Conservation (phyloP, 306 rosid species). For the Casuarina glauca region DNA sequence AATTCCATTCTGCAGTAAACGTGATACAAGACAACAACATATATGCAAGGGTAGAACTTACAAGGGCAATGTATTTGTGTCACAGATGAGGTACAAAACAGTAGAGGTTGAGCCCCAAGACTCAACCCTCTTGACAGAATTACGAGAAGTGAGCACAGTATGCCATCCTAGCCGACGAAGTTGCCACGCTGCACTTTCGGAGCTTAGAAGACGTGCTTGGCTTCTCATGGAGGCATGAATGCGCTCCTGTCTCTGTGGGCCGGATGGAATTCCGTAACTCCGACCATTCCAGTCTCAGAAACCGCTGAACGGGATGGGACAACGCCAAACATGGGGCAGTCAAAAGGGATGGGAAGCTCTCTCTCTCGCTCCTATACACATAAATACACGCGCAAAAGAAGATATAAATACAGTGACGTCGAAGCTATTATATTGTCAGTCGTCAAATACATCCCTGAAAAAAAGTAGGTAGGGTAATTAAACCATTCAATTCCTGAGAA, state of each 20-base stretch:
- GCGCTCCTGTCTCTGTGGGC: constrained; percentile 2
- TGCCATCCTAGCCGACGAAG: constrained; percentile 13
- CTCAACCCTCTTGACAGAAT: constrained; percentile 36
- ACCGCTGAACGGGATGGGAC: background rate
- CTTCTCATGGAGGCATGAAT: constrained; percentile 22
- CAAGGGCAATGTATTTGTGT: background rate
- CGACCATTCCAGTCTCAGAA: background rate
- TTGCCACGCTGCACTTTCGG: background rate
- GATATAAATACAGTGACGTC: background rate
- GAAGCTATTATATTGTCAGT: background rate
- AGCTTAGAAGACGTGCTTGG: constrained; percentile 14
- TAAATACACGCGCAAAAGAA: background rate
- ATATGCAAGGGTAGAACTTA: background rate
- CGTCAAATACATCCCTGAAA: background rate
- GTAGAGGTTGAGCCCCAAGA: background rate
- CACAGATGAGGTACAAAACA: background rate
- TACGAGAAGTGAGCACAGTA: constrained; percentile 48
- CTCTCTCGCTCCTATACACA: background rate
- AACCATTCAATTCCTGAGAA: background rate
- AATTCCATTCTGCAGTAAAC: background rate
- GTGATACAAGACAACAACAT: background rate
- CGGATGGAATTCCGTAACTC: background rate
- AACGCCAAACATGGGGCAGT: background rate
- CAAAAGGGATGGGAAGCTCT: background rate
- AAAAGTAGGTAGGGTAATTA: background rate